Base-by-base conservation (phyloP, 345 rosid species). In the Conringia planisiliqua region DNA sequence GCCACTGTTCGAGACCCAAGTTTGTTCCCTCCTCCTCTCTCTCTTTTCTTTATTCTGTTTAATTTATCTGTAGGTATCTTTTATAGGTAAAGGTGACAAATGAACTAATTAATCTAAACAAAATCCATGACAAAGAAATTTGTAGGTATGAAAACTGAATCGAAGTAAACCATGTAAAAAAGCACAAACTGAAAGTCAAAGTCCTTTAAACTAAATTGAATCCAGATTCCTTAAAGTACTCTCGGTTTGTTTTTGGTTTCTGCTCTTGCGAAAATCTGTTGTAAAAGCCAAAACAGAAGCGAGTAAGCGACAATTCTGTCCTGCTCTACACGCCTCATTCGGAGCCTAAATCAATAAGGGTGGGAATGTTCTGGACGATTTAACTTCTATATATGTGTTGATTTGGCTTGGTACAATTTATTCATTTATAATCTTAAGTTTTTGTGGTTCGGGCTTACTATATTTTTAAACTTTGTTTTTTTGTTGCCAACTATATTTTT, bases 1-100 rank as follows among this genome's bases (percentile, higher is more conserved):
- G 88, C 83, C 54, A 79, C 88, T 8, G 82, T 85, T 65, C 80
- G 84, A 33, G 77, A 83, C 70, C 84, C 85, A 76, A 60, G 90
- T 86, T 56, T 14, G 82, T 74, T 32, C 44, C 47, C 62, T 32
- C 29, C 62, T 32, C 29, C 63, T 58, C 63, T 50, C 6, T 18
- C 12, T 50, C 42, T 32, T 32, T 24, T 30, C 17, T 52, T 24
- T 22, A 20, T 48, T 27, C 13, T 48, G 13, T 48, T 48, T 48
- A 36, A 10, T 50, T 50, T 50, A 5, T 10, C 30, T n/a, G 5
- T 51, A 3, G 5, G 27, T 18, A 48, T 51, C 2, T 26, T 26
- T 51, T 24, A n/a, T 24, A 48, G 27, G 18, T 48, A 24, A 47
- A 47, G 26, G 4, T n/a, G 24, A 17, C 52, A 47, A 47, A 8